These are phyloP conservation scores for Styphnolobium japonicum DNA, from an alignment of 306 rosid species.

Conservation along the genomic window DNA sequence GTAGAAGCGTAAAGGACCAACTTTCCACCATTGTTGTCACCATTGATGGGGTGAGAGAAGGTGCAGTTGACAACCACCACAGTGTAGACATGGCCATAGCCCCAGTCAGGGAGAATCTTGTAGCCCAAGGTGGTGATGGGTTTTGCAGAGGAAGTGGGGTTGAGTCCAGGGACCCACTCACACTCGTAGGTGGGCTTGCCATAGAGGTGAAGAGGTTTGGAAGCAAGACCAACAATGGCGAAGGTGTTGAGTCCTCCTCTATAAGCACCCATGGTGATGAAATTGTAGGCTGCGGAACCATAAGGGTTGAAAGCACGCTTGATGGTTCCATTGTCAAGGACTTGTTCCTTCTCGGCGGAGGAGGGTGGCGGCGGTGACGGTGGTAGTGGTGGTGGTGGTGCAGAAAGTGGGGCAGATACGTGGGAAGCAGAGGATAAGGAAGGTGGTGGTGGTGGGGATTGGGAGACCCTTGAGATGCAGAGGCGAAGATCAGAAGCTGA, in stretches of 20 bases:
- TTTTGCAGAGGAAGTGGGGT: not conserved
- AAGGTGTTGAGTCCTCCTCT: conserved; percentile 81
- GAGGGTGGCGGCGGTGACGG: conserved; percentile 15
- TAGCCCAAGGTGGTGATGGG: conserved; percentile 44
- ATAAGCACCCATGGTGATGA: conserved; percentile 78
- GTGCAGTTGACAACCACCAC: conserved; percentile 88
- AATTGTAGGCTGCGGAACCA: conserved; percentile 82
- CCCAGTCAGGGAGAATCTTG: conserved; percentile 96
- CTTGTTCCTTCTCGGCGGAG: conserved; percentile 14
- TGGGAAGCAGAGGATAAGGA: not conserved
- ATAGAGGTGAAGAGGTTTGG: conserved; percentile 83
- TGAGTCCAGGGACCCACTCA: conserved; percentile 56
- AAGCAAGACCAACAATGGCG: conserved; percentile 71
- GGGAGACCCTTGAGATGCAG: conserved; percentile 63
- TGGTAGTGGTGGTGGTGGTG: conserved; percentile 3
- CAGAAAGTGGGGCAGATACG: no score
- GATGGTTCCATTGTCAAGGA: conserved; percentile 43
- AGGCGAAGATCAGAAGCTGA: conserved; percentile 81
- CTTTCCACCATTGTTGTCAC: conserved; percentile 75
- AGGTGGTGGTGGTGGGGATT: not conserved
- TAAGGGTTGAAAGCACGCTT: conserved; percentile 63
- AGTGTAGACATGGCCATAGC: conserved; percentile 89
- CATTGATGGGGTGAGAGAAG: conserved; percentile 51
- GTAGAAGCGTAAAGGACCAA: conserved; percentile 65
- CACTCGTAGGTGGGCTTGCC: conserved; percentile 67